A percentile compares a stretch with the other conserved stretches of the same genome.
Conservation (phyloP, 2,329 filamentous ascomycete species). For the Tolypocladium paradoxum region DNA sequence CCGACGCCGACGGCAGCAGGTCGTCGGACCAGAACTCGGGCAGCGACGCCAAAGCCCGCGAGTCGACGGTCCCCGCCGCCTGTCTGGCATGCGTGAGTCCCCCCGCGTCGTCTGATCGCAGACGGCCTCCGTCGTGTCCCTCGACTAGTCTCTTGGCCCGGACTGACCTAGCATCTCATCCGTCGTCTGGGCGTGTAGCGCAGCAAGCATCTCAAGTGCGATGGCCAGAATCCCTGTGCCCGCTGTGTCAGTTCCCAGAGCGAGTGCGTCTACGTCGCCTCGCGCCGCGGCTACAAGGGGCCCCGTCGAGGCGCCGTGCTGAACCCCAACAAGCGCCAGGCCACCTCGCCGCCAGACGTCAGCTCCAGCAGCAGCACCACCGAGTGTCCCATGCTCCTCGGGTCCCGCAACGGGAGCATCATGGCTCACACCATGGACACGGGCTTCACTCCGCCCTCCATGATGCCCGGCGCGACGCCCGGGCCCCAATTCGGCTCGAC, state of each 20-base stretch:
- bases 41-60: slow-evolving; percentile 9
- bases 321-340: slow-evolving; percentile 40
- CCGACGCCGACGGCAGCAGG: background rate
- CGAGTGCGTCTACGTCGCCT: slow-evolving; percentile 63
- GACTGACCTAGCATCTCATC: background rate
- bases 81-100: slow-evolving; percentile 44
- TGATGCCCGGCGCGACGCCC: slow-evolving; percentile 6
- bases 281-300: slow-evolving; percentile 65
- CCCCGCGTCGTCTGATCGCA: too few relatives aligned
- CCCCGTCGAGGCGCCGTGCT: slow-evolving; percentile 24
- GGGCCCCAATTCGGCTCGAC: slow-evolving; percentile 10
- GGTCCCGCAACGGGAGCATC: slow-evolving; percentile 10
- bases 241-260: slow-evolving; percentile 49
- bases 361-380: slow-evolving; percentile 8
- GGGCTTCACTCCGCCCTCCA: slow-evolving; percentile 3
- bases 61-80: slow-evolving; percentile 35
- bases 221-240: slow-evolving; percentile 58
- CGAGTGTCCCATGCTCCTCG: slow-evolving; percentile 29
- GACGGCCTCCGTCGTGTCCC: too few relatives aligned
- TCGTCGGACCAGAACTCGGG: slow-evolving; percentile 1
- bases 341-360: slow-evolving; percentile 26
- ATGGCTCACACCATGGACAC: slow-evolving; percentile 1
- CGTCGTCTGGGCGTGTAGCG: slow-evolving; percentile 25
- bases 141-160: background rate
- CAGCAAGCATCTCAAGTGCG: slow-evolving; percentile 64